Evolutionary conservation across 129 eudicot species (phyloP), one percentile per base, ranked within the genome.

Genomic region (Lactuca saligna): DNA sequence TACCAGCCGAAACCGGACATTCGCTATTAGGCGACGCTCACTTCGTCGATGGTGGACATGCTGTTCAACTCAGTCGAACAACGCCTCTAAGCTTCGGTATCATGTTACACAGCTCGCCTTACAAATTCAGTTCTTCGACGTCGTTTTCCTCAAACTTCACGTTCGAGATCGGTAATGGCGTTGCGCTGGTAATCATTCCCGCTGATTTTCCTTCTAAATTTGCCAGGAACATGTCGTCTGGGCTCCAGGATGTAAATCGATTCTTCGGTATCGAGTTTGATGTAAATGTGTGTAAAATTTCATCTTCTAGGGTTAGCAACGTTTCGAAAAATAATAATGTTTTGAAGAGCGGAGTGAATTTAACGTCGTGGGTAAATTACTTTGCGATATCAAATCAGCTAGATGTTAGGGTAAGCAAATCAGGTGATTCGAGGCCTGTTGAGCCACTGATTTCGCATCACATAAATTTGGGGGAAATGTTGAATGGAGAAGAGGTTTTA

Each of bases 351-450:
- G 89, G 95, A 14, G 78, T 65, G 54, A 85, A 79, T 16, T 41
- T 87, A 73, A 68, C 79, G 17, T 61, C 89, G 37, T 90, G 97
- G 95, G 57, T 90, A 49, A 84, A 82, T 76, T 90, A 90, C 61
- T 82, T 73, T 38, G 87, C 89, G 48, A 87, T 88, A 58, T 78
- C 79, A 20, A 84, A 85, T 34, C 71, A 81, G 35, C 12, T 90
- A 14, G 97, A 87, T 74, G 83, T 90, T 74, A 76, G 91, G 73
- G 58, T 90, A 75, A 68, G 81, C 41, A 69, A 72, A 70, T 65
- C 63, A 34, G 95, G 95, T 14, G 44, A 34, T 13, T 65, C 67
- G 3, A 90, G 71, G 84, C 87, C 89, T 14, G 63, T 78, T 49
- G 57, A 66, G 55, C 84, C 95, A 4, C 65, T 84, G 87, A 25